Conservation (phyloP, 2,329 filamentous ascomycete genomes). For the Sclerotinia minor region DNA sequence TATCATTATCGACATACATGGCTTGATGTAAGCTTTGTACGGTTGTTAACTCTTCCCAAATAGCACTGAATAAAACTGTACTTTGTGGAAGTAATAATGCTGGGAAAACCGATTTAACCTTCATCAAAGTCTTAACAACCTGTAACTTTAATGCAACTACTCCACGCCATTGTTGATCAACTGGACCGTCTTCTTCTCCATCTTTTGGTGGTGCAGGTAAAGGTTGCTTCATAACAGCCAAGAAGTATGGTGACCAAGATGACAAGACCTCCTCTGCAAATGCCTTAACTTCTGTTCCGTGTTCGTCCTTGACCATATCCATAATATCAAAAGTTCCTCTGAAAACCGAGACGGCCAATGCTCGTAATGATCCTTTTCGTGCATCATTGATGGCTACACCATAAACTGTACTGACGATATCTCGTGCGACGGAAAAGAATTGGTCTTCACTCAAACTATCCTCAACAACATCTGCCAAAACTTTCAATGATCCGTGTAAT, state of each 20-base stretch:
- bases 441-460: constrained; percentile 92
- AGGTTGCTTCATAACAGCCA: constrained; percentile 70
- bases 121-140: constrained; percentile 90
- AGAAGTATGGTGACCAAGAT: constrained; percentile 88
- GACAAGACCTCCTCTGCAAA: constrained; percentile 86
- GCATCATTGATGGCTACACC: constrained; percentile 75
- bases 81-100: constrained; percentile 80
- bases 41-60: constrained; percentile 82
- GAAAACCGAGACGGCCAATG: constrained; percentile 87
- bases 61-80: constrained; percentile 76
- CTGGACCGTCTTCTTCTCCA: constrained; percentile 57
- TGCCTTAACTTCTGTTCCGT: constrained; percentile 78
- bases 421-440: constrained; percentile 85
- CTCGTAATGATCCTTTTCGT: constrained; percentile 74
- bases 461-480: constrained; percentile 86
- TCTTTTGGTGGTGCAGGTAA: constrained; percentile 62
- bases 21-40: constrained; percentile 73
- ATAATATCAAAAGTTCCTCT: constrained; percentile 89
- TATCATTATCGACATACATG: constrained; percentile 82
- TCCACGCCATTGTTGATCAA: constrained; percentile 70
- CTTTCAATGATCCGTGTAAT: constrained; percentile 84
- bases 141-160: constrained; percentile 86
- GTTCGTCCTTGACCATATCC: constrained; percentile 94
- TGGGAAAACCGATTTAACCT: constrained; percentile 82
- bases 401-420: constrained; percentile 82